phyloP scores from a whole-genome alignment of 1,284 basidiomycete genomes.

The Apiotrichum akiyoshidainum region DNA sequence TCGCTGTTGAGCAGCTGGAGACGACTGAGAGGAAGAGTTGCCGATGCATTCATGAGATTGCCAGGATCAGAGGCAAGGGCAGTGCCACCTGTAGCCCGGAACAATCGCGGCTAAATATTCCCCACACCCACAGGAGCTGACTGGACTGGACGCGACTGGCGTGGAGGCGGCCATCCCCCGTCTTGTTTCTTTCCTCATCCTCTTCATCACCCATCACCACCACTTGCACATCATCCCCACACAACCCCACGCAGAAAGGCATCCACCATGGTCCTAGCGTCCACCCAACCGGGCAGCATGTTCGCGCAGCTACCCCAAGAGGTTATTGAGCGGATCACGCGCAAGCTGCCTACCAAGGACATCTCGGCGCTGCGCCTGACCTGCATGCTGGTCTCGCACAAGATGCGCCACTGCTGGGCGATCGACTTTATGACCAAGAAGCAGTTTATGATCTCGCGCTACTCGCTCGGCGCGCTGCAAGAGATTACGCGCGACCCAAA shows the following conservation, averaged over 20 bases:
- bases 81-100: no score
- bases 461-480: constrained; percentile 10
- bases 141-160: no score
- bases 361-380: constrained; percentile 10
- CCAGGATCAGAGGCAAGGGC: no score
- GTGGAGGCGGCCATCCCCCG: background rate
- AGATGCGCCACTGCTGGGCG: constrained; percentile 7
- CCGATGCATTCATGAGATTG: no score
- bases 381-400: constrained; percentile 13
- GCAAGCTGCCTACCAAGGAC: constrained; percentile 9
- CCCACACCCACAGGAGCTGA: no score
- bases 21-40: no score
- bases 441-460: constrained; percentile 19
- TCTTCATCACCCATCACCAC: background rate
- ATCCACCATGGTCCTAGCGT: no score
- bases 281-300: background rate
- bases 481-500: constrained; percentile 10
- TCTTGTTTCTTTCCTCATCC: background rate
- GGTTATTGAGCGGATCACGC: constrained; percentile 11
- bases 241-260: no score
- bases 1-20: no score
- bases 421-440: constrained; percentile 18
- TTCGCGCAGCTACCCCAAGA: constrained; percentile 16
- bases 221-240: no score
- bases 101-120: no score